Base-by-base conservation (phyloP, 805 yeast genomes). In the Candida ficus region DNA sequence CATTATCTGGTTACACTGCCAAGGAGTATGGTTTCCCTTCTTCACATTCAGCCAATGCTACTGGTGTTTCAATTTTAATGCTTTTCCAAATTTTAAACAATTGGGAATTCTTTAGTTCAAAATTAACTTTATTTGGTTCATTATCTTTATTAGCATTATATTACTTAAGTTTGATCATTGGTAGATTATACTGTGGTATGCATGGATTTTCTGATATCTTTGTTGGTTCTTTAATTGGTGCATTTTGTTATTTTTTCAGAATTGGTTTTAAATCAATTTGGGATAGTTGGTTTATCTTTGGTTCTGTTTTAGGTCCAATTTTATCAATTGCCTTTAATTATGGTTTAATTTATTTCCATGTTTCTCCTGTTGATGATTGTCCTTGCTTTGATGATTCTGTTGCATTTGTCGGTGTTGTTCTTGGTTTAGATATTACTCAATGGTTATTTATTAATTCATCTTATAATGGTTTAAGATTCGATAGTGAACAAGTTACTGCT, bases 321-420 rank as follows among this genome's bases (percentile, higher is more conserved):
- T 11, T 58, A 0, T 49, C 70, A 2, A 54, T 77, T 2, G 51
- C 67, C 0, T 50, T 67, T 19, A 67, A 72, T 2, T 70, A 81
- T 33, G 45, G 63, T 1, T 53, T 83, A 26, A 72, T 90, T 18
- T 79, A 83, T 51, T 61, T 70, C 31, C 95, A 89, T 62, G 84
- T 89, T 0, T 77, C 74, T 43, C 98, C 98, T 2, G 79, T 84
- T 17, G 99, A 93, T 52, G 83, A 81, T 49, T 91, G 99, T 57
- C 99, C 99, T 1, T 93, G 99, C 60, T 91, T 83, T 56, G 96
- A 90, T 55, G 99, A 91, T 58, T 78, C 89, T 16, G 95, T 91
- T 23, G 95, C 98, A 5, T 91, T 91, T 53, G 66, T 90, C 38
- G 96, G 96, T 4, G 97, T 90, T 32, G 67, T 89, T 13, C 64